phyloP scores from a whole-genome alignment of 2,329 filamentous ascomycete genomes.

The Cladosporium halotolerans region DNA sequence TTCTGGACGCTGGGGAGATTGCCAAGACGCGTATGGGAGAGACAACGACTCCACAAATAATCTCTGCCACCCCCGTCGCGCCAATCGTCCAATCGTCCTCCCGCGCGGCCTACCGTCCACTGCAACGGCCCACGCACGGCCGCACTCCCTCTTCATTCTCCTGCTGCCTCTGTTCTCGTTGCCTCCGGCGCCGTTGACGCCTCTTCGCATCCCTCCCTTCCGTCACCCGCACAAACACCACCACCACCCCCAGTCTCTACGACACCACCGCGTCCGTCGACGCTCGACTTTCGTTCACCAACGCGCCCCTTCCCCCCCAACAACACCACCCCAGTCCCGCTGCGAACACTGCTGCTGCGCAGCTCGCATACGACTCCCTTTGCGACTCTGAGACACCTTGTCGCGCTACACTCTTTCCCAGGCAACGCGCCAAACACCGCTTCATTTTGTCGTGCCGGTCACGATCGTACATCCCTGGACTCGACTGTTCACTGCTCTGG shows the following conservation, averaged over 20 bases:
- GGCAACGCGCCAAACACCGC: slow-evolving; percentile 7
- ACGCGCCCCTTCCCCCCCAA: not conserved
- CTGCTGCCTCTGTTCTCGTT: not conserved
- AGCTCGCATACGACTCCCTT: slow-evolving; percentile 1
- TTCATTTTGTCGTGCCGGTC: slow-evolving; percentile 5
- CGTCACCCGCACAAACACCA: not conserved
- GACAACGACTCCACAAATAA: not conserved
- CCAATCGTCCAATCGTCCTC: not conserved
- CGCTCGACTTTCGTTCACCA: slow-evolving; percentile 8
- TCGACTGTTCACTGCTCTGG: slow-evolving; percentile 6
- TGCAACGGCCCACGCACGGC: not conserved
- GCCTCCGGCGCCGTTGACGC: not conserved
- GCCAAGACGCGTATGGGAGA: not conserved
- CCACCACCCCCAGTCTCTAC: not conserved
- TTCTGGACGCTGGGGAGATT: not conserved
- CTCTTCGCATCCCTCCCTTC: not conserved
- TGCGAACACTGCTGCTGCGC: slow-evolving; percentile 9
- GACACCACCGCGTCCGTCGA: not conserved
- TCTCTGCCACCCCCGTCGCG: not conserved
- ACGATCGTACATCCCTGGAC: slow-evolving; percentile 7
- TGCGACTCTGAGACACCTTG: slow-evolving; percentile 2
- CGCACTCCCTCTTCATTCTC: not conserved
- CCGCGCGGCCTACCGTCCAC: not conserved
- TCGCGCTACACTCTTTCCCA: slow-evolving; percentile 8
- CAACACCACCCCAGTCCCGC: not conserved